Evolutionary conservation across 768 basidiomycete species (phyloP).

Genomic region (Mycena capillaripes): DNA sequence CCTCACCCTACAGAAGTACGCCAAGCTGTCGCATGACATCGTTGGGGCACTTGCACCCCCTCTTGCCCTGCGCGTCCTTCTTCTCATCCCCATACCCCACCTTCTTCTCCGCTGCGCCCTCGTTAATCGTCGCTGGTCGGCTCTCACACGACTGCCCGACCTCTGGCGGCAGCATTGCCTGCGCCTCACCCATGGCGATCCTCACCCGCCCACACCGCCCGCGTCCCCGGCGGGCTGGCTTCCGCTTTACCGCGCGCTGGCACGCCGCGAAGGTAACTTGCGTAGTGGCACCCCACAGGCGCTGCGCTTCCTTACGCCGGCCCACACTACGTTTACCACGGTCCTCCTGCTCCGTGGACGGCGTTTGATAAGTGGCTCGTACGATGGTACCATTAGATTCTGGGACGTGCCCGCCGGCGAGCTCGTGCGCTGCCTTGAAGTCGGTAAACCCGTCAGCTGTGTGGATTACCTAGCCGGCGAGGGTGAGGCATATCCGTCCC

Average conservation of each 20-base stretch:
- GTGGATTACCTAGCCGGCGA: constrained; percentile 89
- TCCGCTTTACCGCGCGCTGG: constrained; percentile 82
- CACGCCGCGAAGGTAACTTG: constrained; percentile 91
- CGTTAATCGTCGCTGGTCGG: constrained; percentile 59
- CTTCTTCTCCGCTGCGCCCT: constrained; percentile 47
- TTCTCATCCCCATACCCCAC: constrained; percentile 51
- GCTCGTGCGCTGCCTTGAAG: constrained; percentile 80
- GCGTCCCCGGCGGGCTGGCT: constrained; percentile 80
- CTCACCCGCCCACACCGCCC: constrained; percentile 74
- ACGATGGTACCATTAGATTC: constrained; percentile 93
- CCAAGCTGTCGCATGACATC: constrained; percentile 86
- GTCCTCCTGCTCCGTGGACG: constrained; percentile 84
- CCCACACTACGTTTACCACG: constrained; percentile 92
- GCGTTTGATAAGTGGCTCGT: constrained; percentile 88
- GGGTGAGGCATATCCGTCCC: constrained; percentile 55
- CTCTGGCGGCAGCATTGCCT: constrained; percentile 86
- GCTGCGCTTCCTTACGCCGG: constrained; percentile 78
- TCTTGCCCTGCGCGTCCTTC: constrained; percentile 74
- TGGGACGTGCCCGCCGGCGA: constrained; percentile 83
- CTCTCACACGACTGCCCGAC: constrained; percentile 70
- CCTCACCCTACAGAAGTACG: constrained; percentile 86
- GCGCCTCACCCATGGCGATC: constrained; percentile 79
- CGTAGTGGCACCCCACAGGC: constrained; percentile 79
- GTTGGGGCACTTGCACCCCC: constrained; percentile 79
- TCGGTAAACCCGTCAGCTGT: constrained; percentile 93